Conservation (phyloP, 495 filamentous ascomycete genomes). For the Glutinoglossum americanum region DNA sequence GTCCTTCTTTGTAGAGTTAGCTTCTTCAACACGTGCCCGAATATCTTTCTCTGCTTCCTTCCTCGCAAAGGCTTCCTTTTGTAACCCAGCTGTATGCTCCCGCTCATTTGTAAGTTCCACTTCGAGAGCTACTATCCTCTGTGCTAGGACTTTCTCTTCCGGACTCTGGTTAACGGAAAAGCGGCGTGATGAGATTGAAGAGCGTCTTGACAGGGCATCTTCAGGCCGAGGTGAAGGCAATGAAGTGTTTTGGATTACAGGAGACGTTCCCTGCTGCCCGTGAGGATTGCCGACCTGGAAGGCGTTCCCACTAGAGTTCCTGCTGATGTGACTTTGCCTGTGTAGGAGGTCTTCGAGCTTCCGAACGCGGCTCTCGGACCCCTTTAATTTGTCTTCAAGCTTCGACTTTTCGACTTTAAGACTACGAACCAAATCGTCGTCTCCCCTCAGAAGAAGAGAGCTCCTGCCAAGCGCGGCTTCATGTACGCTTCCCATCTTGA, state of each 20-base stretch:
- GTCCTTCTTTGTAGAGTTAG: slow-evolving; percentile 78
- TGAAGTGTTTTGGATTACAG: slow-evolving; percentile 7
- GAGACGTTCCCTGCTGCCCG: slow-evolving; percentile 7
- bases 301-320: slow-evolving; percentile 44
- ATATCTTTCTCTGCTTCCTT: slow-evolving; percentile 40
- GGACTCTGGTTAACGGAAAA: slow-evolving; percentile 42
- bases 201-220: slow-evolving; percentile 34
- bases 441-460: slow-evolving; percentile 57
- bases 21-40: slow-evolving; percentile 53
- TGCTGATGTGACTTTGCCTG: slow-evolving; percentile 51
- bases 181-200: slow-evolving; percentile 42
- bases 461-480: slow-evolving; percentile 59
- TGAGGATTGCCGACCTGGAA: slow-evolving; percentile 21
- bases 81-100: slow-evolving; percentile 28
- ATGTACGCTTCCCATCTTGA: slow-evolving; percentile 90
- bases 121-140: slow-evolving; percentile 60
- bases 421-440: slow-evolving; percentile 50
- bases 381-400: slow-evolving; percentile 60
- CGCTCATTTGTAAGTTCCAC: slow-evolving; percentile 43
- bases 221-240: slow-evolving; percentile 20
- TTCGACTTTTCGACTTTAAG: slow-evolving; percentile 61
- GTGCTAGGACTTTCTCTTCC: slow-evolving; percentile 42
- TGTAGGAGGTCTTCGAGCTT: slow-evolving; percentile 88
- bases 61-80: slow-evolving; percentile 34
- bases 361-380: slow-evolving; percentile 74